A percentile compares a stretch with the other conserved stretches of the same genome.
phyloP scores from a whole-genome alignment of 352 stramenopile genomes.

The Saprolegnia diclina region DNA sequence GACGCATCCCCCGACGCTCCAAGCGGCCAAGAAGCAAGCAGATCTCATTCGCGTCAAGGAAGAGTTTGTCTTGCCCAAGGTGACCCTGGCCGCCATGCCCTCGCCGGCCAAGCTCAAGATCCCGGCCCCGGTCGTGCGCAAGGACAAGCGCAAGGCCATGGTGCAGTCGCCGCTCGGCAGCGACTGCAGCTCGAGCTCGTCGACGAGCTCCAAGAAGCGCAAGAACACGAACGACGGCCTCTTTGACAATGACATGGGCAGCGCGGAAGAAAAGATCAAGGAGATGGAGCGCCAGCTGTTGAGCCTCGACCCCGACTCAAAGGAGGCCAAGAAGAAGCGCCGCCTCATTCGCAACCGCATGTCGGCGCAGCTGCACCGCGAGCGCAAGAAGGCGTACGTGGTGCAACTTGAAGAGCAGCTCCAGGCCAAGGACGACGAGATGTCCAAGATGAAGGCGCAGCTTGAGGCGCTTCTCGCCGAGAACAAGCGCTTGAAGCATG shows the following conservation, averaged over 20 bases:
- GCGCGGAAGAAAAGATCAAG: slow-evolving; percentile 60
- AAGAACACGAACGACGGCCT: slow-evolving; percentile 22
- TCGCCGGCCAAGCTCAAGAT: slow-evolving; percentile 23
- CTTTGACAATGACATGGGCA: slow-evolving; percentile 26
- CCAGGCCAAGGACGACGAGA: slow-evolving; percentile 71
- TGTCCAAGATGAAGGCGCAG: slow-evolving; percentile 68
- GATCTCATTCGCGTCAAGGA: slow-evolving; percentile 23
- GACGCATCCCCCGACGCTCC: neutral
- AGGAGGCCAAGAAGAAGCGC: slow-evolving; percentile 87
- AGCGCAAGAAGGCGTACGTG: slow-evolving; percentile 86
- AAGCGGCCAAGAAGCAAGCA: slow-evolving; percentile 17
- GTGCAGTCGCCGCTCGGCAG: slow-evolving; percentile 23
- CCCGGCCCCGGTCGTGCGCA: neutral
- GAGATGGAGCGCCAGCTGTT: slow-evolving; percentile 80
- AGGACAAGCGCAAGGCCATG: slow-evolving; percentile 20
- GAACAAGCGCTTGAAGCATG: slow-evolving; percentile 54
- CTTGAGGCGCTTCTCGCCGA: slow-evolving; percentile 62
- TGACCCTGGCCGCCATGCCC: neutral
- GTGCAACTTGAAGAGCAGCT: slow-evolving; percentile 80
- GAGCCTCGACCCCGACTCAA: slow-evolving; percentile 78
- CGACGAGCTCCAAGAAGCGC: slow-evolving; percentile 15
- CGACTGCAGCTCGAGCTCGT: slow-evolving; percentile 15
- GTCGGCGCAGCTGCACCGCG: slow-evolving; percentile 80
- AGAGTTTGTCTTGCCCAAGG: slow-evolving; percentile 21
- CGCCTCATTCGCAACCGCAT: slow-evolving; percentile 84